These are phyloP conservation scores for Trichoderma gracile DNA, from an alignment of 2,329 filamentous ascomycete genomes.

Conservation along the genomic window DNA sequence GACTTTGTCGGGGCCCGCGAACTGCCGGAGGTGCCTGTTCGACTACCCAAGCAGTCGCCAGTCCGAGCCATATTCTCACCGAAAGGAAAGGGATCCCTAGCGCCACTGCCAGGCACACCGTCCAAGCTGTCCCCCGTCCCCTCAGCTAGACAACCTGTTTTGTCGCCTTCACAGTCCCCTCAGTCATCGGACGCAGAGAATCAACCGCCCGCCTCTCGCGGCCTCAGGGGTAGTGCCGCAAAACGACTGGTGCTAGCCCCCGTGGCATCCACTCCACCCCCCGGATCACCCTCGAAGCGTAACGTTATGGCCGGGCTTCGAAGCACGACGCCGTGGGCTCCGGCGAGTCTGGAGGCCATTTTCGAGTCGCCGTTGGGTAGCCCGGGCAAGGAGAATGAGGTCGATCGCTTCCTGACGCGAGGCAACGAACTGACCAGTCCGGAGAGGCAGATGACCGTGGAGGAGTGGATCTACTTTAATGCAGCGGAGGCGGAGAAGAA, in stretches of 20 bases:
- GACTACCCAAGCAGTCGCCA: not conserved
- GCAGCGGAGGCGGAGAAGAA: constrained; percentile 78
- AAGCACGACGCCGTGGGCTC: constrained; percentile 65
- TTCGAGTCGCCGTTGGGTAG: constrained; percentile 52
- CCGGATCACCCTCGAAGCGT: constrained; percentile 62
- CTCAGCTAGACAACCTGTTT: constrained; percentile 53
- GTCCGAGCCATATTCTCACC: constrained; percentile 17
- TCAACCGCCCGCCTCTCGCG: constrained; percentile 68
- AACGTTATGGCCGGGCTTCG: constrained; percentile 58
- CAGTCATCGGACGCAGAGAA: constrained; percentile 83
- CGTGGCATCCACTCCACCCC: constrained; percentile 49
- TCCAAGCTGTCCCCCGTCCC: constrained; percentile 47
- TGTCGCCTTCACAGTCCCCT: constrained; percentile 66
- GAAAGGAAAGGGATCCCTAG: constrained; percentile 19
- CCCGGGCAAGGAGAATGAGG: constrained; percentile 55
- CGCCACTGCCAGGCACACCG: constrained; percentile 47
- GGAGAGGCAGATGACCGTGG: constrained; percentile 88
- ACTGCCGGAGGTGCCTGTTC: constrained; percentile 26
- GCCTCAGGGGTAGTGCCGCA: constrained; percentile 47
- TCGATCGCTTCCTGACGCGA: constrained; percentile 52
- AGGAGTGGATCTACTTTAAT: constrained; percentile 87
- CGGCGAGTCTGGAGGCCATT: constrained; percentile 73
- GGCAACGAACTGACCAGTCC: constrained; percentile 66
- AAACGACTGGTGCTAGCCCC: constrained; percentile 52
- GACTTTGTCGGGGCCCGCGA: constrained; percentile 3